Percentiles rank a stretch among this genome's conserved stretches.
These are phyloP conservation scores for baker's yeast (Saccharomyces cerevisiae) DNA, from an alignment of 805 yeast genomes.

Conservation along the genomic window DNA sequence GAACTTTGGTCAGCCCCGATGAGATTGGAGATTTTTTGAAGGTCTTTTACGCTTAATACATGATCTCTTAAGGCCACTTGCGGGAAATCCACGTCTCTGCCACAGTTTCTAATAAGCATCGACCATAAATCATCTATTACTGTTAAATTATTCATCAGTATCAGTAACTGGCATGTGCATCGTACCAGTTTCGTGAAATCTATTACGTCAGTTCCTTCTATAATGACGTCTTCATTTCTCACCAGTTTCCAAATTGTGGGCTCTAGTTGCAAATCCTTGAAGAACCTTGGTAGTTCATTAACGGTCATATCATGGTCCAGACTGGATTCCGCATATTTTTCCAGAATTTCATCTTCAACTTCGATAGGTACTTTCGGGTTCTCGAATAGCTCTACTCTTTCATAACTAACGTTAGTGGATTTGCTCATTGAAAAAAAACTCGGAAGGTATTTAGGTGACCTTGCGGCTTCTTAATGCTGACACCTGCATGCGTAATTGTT, in stretches of 20 bases:
- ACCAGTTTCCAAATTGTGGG: conserved; percentile 25
- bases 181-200: conserved; percentile 41
- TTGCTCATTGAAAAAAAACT: background rate
- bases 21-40: conserved; percentile 28
- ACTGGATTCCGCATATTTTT: conserved; percentile 35
- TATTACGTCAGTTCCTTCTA: conserved; percentile 37
- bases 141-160: conserved; percentile 33
- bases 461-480: background rate
- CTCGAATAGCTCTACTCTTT: conserved; percentile 25
- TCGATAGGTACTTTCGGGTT: conserved; percentile 33
- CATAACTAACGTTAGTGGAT: conserved; percentile 8
- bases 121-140: conserved; percentile 37
- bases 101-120: conserved; percentile 26
- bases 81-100: conserved; percentile 18
- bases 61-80: conserved; percentile 14
- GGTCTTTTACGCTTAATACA: conserved; percentile 32
- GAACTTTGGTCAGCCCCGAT: conserved; percentile 29
- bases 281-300: conserved; percentile 25
- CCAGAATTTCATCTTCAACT: conserved; percentile 39
- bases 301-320: conserved; percentile 36
- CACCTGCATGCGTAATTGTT: background rate
- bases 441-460: background rate
- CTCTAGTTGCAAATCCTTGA: conserved; percentile 29
- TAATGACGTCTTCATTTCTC: conserved; percentile 22
- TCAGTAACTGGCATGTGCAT: conserved; percentile 35